Evolutionary conservation across 371 early-diverging fungal species (phyloP), one percentile per base, ranked within the genome.

Genomic region (Nematocida sp.): DNA sequence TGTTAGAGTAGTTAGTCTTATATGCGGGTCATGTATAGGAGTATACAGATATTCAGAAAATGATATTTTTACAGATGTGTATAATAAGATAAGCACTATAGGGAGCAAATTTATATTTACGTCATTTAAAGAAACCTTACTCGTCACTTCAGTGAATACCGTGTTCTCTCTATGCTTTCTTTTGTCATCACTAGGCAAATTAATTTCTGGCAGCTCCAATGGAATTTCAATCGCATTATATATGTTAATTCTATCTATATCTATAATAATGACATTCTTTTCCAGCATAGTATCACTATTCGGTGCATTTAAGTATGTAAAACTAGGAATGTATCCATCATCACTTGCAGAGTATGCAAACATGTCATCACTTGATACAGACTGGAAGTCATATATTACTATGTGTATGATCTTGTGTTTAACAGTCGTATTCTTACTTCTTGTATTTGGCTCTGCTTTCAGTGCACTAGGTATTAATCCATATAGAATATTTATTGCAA

Each of bases 341-440:
- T 11, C 11, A 23, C 58, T 23, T n/a, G 23, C 23, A 58, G 9
- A n/a, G 1, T 11, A n/a, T n/a, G 27, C 27, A n/a, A 23, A 58
- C 1, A 58, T 23, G 27, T 23, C 58, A n/a, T 7, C 23, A 9
- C 23, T n/a, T 58, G 58, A 58, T 58, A 27, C 11, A 9, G 23
- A 58, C 58, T 58, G 58, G 58, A 58, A 58, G 23, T 58, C 58
- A 9, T 58, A 58, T 4, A 0, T 58, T n/a, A 23, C n/a, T 27
- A 58, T 23, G 23, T 58, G 58, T 23, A n/a, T 27, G 23, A 27
- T 58, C 27, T n/a, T 58, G 58, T 58, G 11, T n/a, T 9, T 23
- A 9, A 11, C 23, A 58, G 58, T 27, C 7, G n/a, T 23, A 7
- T 9, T 58, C 9, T 9, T 58, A 9, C 58, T 58, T 9, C n/a